Percentiles rank a stretch among this genome's conserved stretches.
Conservation (phyloP, 768 basidiomycete genomes). For the Ephemerocybe angulata region DNA sequence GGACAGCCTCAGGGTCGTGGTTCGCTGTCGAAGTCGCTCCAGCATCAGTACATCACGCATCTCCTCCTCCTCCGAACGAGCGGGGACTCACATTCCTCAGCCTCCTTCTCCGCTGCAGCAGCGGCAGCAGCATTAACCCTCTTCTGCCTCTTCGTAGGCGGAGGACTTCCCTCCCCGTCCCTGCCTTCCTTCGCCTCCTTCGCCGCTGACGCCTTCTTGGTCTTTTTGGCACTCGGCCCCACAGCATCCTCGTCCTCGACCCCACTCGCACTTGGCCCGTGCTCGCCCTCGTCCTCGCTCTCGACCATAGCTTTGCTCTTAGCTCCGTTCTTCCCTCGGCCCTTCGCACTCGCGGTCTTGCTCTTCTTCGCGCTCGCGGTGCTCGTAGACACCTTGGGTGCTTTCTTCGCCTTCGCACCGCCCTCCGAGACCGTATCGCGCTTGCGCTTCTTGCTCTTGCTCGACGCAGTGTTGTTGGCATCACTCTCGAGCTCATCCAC, state of each 20-base stretch:
- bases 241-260: constrained; percentile 48
- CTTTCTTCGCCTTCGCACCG: no score
- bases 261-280: constrained; percentile 25
- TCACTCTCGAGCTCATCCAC: constrained; percentile 26
- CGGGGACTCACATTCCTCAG: no score
- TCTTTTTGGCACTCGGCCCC: constrained; percentile 51
- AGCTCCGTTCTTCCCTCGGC: constrained; percentile 40
- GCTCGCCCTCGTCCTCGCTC: constrained; percentile 61
- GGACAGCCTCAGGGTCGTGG: constrained; percentile 58
- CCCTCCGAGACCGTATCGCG: constrained; percentile 51
- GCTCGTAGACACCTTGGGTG: no score
- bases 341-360: constrained; percentile 25
- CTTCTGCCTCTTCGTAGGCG: no score
- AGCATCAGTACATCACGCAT: no score
- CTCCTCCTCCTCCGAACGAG: no score
- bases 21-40: constrained; percentile 28
- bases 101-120: no score
- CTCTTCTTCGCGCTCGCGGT: constrained; percentile 30
- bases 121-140: no score
- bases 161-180: constrained; percentile 58
- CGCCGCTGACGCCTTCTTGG: constrained; percentile 46
- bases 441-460: constrained; percentile 45
- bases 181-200: constrained; percentile 64
- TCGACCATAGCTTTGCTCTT: constrained; percentile 60
- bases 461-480: constrained; percentile 19